Evolutionary conservation across 129 eudicot species (phyloP), one percentile per base, ranked within the genome.

Genomic region (Erigeron canadensis): DNA sequence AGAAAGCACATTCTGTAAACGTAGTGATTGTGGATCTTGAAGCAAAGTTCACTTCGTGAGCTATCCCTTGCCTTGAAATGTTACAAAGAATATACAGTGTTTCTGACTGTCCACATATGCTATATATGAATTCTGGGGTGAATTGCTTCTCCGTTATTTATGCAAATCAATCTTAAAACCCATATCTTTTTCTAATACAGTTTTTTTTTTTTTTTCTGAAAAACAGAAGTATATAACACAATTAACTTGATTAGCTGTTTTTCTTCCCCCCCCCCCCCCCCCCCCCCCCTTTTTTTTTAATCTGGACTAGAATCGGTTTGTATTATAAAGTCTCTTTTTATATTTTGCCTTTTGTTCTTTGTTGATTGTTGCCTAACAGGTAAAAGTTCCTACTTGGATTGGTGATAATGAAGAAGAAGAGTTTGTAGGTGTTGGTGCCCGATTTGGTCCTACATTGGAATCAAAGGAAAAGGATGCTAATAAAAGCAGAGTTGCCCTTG

Each of bases 371-470:
- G 39, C 65, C 57, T 65, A 37, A 74, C 82, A 95, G 99, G 99
- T 95, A 16, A 95, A 95, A 90, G 89, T 95, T 18, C 96, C 99
- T 11, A 84, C 84, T 15, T 90, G 92, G 93, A 71, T 90, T 83
- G 89, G 86, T 80, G 95, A 88, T 69, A 62, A 42, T 43, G 97
- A 90, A 84, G 82, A 75, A 68, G 83, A 51, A 38, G 91, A 95
- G 81, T 95, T 82, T 82, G 99, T 95, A 17, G 99, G 99, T 44
- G 89, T 95, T 66, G 99, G 99, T 54, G 99, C 99, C 41, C 89
- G 99, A 77, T 95, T 95, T 72, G 99, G 99, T 10, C 96, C 94
- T 60, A 95, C 99, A 9, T 77, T 95, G 77, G 99, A 95, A 77
- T 86, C 99, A 21, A 88, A 95, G 81, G 99, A 95, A 88, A 95